Conservation (phyloP, 1,284 basidiomycete genomes). For the Moesziomyces sp. region DNA sequence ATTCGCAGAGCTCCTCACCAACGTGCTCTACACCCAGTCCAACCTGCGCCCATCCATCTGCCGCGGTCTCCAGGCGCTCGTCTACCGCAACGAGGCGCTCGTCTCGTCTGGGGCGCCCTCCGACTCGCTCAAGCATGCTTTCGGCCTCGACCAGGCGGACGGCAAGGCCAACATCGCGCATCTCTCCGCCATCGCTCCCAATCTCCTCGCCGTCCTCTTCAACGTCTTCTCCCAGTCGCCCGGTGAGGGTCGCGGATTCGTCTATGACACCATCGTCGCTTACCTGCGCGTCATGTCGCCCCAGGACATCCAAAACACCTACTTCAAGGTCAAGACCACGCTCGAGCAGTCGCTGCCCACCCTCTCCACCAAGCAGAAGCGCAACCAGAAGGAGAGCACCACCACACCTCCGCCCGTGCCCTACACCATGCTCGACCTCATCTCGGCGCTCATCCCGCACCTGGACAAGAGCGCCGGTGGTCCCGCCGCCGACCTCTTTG, state of each 20-base stretch:
- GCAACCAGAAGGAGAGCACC: constrained; percentile 39
- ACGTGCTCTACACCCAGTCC: constrained; percentile 87
- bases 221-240: constrained; percentile 92
- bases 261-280: constrained; percentile 88
- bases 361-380: constrained; percentile 40
- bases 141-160: constrained; percentile 73
- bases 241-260: constrained; percentile 79
- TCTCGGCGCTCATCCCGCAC: constrained; percentile 82
- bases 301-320: constrained; percentile 78
- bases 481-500: constrained; percentile 69
- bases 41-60: constrained; percentile 84
- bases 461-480: constrained; percentile 39
- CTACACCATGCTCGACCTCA: constrained; percentile 87
- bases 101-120: constrained; percentile 70
- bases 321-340: constrained; percentile 80
- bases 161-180: constrained; percentile 79
- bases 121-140: constrained; percentile 71
- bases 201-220: constrained; percentile 93
- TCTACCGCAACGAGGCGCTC: constrained; percentile 77
- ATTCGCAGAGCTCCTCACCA: constrained; percentile 78
- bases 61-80: constrained; percentile 80
- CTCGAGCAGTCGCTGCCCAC: constrained; percentile 77
- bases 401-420: constrained; percentile 70
- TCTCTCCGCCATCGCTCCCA: constrained; percentile 82
- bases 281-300: constrained; percentile 81